These are phyloP conservation scores for Yueomyces sinensis DNA, from an alignment of 805 yeast species.

Conservation along the genomic window DNA sequence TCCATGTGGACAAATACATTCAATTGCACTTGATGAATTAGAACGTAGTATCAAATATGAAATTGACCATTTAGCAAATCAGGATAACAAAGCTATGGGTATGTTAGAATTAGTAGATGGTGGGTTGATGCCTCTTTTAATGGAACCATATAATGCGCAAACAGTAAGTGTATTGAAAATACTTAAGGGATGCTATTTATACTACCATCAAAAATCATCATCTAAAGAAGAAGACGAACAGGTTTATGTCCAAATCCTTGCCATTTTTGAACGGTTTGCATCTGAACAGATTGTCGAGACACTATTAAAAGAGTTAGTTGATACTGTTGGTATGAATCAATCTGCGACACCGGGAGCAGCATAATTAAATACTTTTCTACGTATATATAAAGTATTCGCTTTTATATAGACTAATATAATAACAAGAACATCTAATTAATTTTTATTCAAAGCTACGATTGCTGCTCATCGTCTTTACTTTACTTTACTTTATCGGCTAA, in stretches of 20 bases:
- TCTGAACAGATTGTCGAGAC: not conserved
- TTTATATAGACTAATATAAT: too few relatives aligned
- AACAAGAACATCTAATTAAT: too few relatives aligned
- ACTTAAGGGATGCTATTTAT: not conserved
- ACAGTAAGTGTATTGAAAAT: not conserved
- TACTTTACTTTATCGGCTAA: too few relatives aligned
- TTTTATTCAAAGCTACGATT: too few relatives aligned
- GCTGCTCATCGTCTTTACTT: too few relatives aligned
- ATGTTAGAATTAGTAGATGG: slow-evolving; percentile 44
- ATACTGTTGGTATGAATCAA: too few relatives aligned
- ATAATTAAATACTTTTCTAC: too few relatives aligned
- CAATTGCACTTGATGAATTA: slow-evolving; percentile 48
- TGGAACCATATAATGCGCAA: not conserved
- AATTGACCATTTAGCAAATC: not conserved
- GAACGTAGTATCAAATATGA: slow-evolving; percentile 22
- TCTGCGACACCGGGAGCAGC: too few relatives aligned
- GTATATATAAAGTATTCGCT: too few relatives aligned
- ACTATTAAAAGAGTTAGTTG: not conserved
- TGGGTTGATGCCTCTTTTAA: slow-evolving; percentile 51
- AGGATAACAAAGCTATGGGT: slow-evolving; percentile 6
- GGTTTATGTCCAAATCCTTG: not conserved
- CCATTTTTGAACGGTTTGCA: not conserved
- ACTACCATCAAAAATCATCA: not conserved
- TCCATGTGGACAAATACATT: slow-evolving; percentile 68
- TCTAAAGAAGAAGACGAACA: not conserved